Percentiles rank a stretch among this genome's conserved stretches.
These are phyloP conservation scores for Colletotrichum camelliae DNA, from an alignment of 2,329 filamentous ascomycete species.

Conservation along the genomic window DNA sequence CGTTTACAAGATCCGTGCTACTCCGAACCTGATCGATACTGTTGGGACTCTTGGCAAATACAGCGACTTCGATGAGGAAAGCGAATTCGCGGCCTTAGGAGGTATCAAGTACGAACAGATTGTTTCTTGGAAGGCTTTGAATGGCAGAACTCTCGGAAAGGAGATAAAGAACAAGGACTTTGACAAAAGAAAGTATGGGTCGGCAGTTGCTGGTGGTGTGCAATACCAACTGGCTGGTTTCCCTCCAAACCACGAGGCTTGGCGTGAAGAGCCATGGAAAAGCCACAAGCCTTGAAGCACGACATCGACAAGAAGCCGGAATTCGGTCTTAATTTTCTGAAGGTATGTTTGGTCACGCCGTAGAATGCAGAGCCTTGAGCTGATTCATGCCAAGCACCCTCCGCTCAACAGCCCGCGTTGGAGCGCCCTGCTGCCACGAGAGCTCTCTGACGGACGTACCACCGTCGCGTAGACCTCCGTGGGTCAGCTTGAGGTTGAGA, in stretches of 20 bases:
- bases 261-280: background rate
- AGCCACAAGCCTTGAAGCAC: background rate
- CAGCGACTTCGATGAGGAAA: background rate
- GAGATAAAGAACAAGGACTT: background rate
- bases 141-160: background rate
- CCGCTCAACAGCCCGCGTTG: accelerated
- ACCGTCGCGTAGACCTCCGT: background rate
- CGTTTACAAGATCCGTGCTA: background rate
- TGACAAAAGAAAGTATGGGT: background rate
- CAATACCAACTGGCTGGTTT: background rate
- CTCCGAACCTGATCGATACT: background rate
- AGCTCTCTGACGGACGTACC: background rate
- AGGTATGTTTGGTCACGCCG: background rate
- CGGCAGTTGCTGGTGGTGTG: background rate
- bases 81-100: background rate
- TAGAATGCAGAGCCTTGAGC: background rate
- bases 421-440: background rate
- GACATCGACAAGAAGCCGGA: background rate
- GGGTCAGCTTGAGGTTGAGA: accelerated
- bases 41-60: background rate
- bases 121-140: background rate
- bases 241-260: background rate
- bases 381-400: accelerated
- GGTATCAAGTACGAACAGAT: background rate
- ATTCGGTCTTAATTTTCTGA: background rate